Conservation (phyloP, 768 basidiomycete species). For the Cystoderma amianthinum region DNA sequence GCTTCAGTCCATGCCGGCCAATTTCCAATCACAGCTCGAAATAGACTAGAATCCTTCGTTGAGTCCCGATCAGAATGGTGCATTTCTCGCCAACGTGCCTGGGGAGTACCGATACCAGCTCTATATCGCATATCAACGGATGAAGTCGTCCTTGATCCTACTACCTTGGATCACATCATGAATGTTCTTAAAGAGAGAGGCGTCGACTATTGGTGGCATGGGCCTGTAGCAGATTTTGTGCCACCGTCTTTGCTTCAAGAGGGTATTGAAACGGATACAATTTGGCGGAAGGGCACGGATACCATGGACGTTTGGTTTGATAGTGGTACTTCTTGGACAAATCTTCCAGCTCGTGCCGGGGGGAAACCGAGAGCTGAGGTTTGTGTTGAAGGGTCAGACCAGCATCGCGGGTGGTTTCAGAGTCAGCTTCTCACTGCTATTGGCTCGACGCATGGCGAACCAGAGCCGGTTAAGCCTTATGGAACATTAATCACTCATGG, state of each 20-base stretch:
- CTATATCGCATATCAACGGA: conserved; percentile 62
- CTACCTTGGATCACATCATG: conserved; percentile 71
- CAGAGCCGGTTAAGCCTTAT: conserved; percentile 49
- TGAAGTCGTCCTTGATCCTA: conserved; percentile 54
- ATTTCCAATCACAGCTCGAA: conserved; percentile 49
- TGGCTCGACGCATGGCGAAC: conserved; percentile 30
- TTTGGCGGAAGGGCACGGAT: conserved; percentile 79
- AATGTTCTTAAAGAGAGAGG: conserved; percentile 66
- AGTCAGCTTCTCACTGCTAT: conserved; percentile 84
- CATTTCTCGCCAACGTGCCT: conserved; percentile 93
- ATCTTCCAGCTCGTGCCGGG: conserved; percentile 32
- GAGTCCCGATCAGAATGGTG: conserved; percentile 95
- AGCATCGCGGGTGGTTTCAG: conserved; percentile 99
- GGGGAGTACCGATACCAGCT: conserved; percentile 96
- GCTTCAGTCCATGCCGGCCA: neutral
- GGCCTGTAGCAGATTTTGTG: conserved; percentile 77
- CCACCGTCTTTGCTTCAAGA: conserved; percentile 46
- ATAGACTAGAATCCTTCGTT: conserved; percentile 84
- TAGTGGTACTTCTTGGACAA: conserved; percentile 91
- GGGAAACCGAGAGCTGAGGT: conserved; percentile 63
- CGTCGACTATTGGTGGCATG: conserved; percentile 88
- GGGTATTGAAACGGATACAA: conserved; percentile 30
- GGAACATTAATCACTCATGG: conserved; percentile 87
- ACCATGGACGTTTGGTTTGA: conserved; percentile 99
- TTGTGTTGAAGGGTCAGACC: conserved; percentile 93